Percentiles rank a stretch among this genome's conserved stretches.
These are phyloP conservation scores for Cytauxzoon felis DNA, from an alignment of 169 alveolate genomes.

Conservation along the genomic window DNA sequence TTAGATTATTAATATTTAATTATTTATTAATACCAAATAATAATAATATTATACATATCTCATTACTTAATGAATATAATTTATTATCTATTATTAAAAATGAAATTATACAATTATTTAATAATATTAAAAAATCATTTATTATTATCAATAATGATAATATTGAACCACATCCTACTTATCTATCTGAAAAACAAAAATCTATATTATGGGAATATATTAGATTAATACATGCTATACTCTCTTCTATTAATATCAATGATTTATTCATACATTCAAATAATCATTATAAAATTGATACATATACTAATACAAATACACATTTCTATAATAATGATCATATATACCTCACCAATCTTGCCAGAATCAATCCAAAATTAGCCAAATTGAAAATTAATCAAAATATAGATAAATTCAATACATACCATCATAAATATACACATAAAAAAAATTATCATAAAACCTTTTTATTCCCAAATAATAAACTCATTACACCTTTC, in stretches of 20 bases:
- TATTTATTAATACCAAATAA: constrained; percentile 31
- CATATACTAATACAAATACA: not conserved
- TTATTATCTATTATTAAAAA: constrained; percentile 21
- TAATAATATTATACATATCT: constrained; percentile 7
- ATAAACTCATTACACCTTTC: no score
- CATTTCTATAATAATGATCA: not conserved
- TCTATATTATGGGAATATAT: constrained; percentile 48
- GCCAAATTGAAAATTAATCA: constrained; percentile 22
- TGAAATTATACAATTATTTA: constrained; percentile 30
- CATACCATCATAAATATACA: constrained; percentile 21
- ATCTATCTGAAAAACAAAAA: constrained; percentile 36
- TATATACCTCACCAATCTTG: constrained; percentile 27
- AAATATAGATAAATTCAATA: not conserved
- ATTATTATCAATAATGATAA: constrained; percentile 7
- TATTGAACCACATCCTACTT: constrained; percentile 17
- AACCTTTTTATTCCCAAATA: no score
- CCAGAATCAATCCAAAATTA: constrained; percentile 54
- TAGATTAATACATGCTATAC: constrained; percentile 40
- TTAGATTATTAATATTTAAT: constrained; percentile 33
- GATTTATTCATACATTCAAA: not conserved
- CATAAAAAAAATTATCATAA: not conserved
- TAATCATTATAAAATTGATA: not conserved
- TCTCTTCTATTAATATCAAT: constrained; percentile 1
- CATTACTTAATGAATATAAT: constrained; percentile 38
- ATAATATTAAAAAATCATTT: constrained; percentile 18